A percentile compares a stretch with the other conserved stretches of the same genome.
Evolutionary conservation across 2,329 filamentous ascomycete genomes (phyloP).

Genomic region (Curvularia sp.): DNA sequence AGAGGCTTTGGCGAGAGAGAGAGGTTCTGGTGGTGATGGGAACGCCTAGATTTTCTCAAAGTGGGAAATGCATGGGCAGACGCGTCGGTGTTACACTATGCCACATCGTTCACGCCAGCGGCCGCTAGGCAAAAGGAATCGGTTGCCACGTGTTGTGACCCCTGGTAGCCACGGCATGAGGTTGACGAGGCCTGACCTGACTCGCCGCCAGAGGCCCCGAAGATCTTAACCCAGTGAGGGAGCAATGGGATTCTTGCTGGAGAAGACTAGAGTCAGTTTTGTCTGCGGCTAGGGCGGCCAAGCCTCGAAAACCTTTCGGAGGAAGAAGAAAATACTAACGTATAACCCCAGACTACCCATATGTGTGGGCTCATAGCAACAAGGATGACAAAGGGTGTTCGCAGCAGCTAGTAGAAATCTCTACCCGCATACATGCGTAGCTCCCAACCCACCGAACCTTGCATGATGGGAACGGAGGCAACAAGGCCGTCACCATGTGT

Average conservation of each 20-base stretch:
- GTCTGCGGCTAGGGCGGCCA: conserved; percentile 21
- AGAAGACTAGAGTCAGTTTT: conserved; percentile 23
- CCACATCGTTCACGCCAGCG: conserved; percentile 42
- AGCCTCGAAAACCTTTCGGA: conserved; percentile 5
- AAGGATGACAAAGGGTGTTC: conserved; percentile 25
- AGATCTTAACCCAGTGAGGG: conserved; percentile 30
- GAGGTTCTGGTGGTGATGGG: conserved; percentile 5
- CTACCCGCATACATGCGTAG: conserved; percentile 16
- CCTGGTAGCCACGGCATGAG: conserved; percentile 36
- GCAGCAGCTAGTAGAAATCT: conserved; percentile 25
- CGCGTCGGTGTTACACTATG: conserved; percentile 19
- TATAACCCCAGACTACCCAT: conserved; percentile 20
- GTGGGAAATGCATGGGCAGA: conserved; percentile 11
- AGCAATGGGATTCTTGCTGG: conserved; percentile 19
- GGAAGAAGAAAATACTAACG: conserved; percentile 2
- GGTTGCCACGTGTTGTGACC: conserved; percentile 42
- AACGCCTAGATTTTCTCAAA: neutral
- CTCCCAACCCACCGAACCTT: conserved; percentile 19
- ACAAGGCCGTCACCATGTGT: neutral
- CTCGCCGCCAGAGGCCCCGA: conserved; percentile 35
- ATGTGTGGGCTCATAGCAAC: conserved; percentile 26
- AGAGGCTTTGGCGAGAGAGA: conserved; percentile 6
- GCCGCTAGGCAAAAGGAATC: conserved; percentile 40
- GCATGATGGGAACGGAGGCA: conserved; percentile 14
- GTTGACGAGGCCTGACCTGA: conserved; percentile 36